These are phyloP conservation scores for Mycena galericulata DNA, from an alignment of 768 basidiomycete species.

Conservation along the genomic window DNA sequence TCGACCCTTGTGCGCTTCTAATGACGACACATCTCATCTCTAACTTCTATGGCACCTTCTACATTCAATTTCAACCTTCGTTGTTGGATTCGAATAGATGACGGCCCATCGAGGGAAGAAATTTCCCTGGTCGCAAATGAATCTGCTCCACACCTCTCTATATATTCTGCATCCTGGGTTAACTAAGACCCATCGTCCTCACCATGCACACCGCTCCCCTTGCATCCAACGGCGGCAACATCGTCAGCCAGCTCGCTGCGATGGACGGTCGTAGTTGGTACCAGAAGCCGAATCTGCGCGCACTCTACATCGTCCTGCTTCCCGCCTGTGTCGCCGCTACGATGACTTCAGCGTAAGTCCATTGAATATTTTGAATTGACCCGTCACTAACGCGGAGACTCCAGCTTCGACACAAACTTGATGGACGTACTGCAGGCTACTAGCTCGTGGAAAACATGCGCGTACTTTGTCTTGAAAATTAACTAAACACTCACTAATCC, in stretches of 20 bases:
- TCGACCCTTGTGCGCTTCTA: neutral
- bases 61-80: too few species aligned
- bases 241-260: conserved; percentile 14
- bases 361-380: too few species aligned
- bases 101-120: neutral
- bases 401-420: conserved; percentile 17
- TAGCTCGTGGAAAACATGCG: conserved; percentile 11
- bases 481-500: neutral
- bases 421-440: conserved; percentile 15
- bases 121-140: neutral
- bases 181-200: neutral
- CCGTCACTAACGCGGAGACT: neutral
- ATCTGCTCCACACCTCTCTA: neutral
- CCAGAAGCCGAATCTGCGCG: conserved; percentile 18
- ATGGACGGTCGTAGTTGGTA: conserved; percentile 4
- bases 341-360: conserved; percentile 20
- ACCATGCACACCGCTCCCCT: neutral
- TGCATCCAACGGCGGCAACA: neutral
- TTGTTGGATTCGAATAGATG: too few species aligned
- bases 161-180: neutral
- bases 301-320: conserved; percentile 16
- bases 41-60: too few species aligned
- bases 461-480: neutral
- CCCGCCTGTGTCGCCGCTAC: conserved; percentile 21
- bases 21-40: neutral